Base-by-base conservation (phyloP, 1,284 basidiomycete species). In the Psilocybe mexicana region DNA sequence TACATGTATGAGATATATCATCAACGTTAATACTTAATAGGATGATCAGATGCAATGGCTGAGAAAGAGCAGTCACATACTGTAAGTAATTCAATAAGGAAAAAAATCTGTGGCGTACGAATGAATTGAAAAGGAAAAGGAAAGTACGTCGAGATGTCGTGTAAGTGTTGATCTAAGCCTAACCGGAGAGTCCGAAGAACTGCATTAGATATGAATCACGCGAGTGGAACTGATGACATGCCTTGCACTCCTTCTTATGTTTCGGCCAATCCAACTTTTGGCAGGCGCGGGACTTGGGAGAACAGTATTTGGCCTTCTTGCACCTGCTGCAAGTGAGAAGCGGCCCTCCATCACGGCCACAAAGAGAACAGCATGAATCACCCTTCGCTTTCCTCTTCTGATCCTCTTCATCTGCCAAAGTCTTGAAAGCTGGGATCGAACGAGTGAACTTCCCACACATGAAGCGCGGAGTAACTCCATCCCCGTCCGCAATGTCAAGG, bases 401-500 rank as follows among this genome's bases (percentile, higher is more conserved):
- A 56, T 78, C 74, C 52, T 75, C 74, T 28, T 67, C 61, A 24
- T 69, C 65, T 43, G 73, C 54, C n/a, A 72, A 58, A 24, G 60
- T 58, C 52, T 60, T 57, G 43, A 72, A 59, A 18, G 43, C 55
- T 11, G 61, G 61, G 0, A 69, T 33, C 18, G 59, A 18, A 12
- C 46, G 43, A 36, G 53, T 38, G 1, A 66, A 43, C 14, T 38
- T 46, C 24, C 52, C 26, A 2, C 65, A 62, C 43, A 68, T 63
- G 12, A 49, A 25, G 10, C 66, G 64, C 53, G 64, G 58, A 47
- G 67, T 66, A 53, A 65, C 61, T 11, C 75, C 74, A 64, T 79
- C 76, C 26, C 70, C 69, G 58, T 79, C 77, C 45, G 69, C 69
- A 33, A 79, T 73, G 56, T 79, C 77, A 7, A 77, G 60, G 63